phyloP scores from a whole-genome alignment of 2,329 filamentous ascomycete genomes.

The Fusarium armeniacum region DNA sequence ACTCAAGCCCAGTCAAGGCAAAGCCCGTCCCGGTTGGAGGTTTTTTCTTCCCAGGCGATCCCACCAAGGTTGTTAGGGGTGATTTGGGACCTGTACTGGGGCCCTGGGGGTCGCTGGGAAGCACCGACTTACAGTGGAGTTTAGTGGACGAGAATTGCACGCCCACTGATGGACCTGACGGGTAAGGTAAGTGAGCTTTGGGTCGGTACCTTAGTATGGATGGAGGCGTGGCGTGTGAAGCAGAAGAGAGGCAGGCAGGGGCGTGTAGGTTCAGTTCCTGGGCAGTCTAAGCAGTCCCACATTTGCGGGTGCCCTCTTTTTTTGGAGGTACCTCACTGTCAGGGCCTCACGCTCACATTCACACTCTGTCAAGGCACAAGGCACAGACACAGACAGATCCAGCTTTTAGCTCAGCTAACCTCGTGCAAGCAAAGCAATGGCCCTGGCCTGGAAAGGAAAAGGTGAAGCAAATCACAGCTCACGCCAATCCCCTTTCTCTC shows the following conservation, averaged over 20 bases:
- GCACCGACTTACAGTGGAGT: constrained; percentile 45
- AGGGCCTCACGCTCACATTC: constrained; percentile 2
- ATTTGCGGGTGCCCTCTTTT: constrained; percentile 4
- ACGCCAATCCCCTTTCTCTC: constrained; percentile 41
- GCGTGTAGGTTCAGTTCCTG: constrained; percentile 10
- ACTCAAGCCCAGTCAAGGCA: constrained; percentile 38
- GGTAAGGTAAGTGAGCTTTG: constrained; percentile 6
- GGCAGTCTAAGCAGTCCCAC: constrained; percentile 1
- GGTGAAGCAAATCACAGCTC: constrained; percentile 46
- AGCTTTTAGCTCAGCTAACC: constrained; percentile 8
- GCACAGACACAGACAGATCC: constrained; percentile 15
- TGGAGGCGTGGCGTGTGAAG: constrained; percentile 7
- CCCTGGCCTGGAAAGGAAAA: not conserved
- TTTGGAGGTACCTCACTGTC: constrained; percentile 9
- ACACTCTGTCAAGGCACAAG: constrained; percentile 40
- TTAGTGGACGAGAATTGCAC: constrained; percentile 29
- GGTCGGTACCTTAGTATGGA: not conserved
- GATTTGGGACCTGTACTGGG: constrained; percentile 51
- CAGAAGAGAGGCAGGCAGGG: constrained; percentile 4
- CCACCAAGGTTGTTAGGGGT: constrained; percentile 55
- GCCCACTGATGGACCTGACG: constrained; percentile 13
- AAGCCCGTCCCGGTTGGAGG: constrained; percentile 45
- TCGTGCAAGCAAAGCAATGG: constrained; percentile 28
- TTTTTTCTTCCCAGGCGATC: constrained; percentile 51
- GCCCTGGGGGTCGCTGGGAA: constrained; percentile 45